These are phyloP conservation scores for Pythium dissotocum DNA, from an alignment of 352 stramenopile genomes.

Conservation along the genomic window DNA sequence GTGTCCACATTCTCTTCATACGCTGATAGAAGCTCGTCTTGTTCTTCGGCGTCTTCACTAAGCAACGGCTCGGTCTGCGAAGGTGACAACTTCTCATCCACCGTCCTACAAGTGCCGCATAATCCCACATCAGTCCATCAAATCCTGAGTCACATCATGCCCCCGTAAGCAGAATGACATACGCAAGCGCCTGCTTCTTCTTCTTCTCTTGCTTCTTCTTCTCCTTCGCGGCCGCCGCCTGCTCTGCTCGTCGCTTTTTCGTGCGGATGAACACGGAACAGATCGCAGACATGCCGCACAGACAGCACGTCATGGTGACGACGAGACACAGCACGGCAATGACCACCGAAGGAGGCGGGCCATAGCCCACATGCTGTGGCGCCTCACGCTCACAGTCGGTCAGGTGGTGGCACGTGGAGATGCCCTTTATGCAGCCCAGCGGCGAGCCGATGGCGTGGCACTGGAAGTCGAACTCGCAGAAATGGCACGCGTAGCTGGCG, in stretches of 20 bases:
- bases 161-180: not conserved
- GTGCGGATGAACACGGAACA: constrained; percentile 65
- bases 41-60: constrained; percentile 34
- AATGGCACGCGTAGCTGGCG: constrained; percentile 77
- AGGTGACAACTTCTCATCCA: constrained; percentile 36
- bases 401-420: constrained; percentile 82
- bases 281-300: constrained; percentile 74
- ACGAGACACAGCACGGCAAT: constrained; percentile 83
- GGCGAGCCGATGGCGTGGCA: constrained; percentile 78
- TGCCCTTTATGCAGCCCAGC: constrained; percentile 62
- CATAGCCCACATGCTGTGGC: constrained; percentile 82
- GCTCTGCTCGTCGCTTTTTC: constrained; percentile 24
- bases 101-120: constrained; percentile 20
- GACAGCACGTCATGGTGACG: constrained; percentile 80
- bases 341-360: constrained; percentile 76
- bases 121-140: not conserved
- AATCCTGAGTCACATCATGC: not conserved
- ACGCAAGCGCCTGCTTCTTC: constrained; percentile 23
- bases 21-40: constrained; percentile 44
- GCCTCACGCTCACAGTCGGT: constrained; percentile 75
- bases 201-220: constrained; percentile 38
- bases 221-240: not conserved
- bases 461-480: constrained; percentile 83
- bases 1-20: constrained; percentile 68
- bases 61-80: constrained; percentile 60